Evolutionary conservation across 225 moss, liverwort and hornwort genomes (phyloP).

Genomic region (Asterella californica): DNA sequence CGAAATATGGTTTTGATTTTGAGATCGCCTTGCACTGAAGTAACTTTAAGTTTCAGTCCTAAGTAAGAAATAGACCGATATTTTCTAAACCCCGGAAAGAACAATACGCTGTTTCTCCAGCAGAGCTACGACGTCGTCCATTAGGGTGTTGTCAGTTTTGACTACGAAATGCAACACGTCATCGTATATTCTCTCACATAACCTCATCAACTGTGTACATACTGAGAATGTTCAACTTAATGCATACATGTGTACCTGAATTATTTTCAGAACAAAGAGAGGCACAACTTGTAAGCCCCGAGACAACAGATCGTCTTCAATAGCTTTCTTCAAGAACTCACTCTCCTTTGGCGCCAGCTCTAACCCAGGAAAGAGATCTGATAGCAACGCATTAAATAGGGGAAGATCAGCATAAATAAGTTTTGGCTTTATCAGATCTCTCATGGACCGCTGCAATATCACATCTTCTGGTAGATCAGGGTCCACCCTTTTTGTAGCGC

Average conservation of each 20-base stretch:
- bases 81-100: too few species aligned
- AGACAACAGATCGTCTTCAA: conserved; percentile 50
- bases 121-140: too few species aligned
- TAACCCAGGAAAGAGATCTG: conserved; percentile 81
- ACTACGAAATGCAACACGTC: too few species aligned
- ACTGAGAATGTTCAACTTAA: background rate
- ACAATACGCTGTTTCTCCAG: too few species aligned
- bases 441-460: conserved; percentile 70
- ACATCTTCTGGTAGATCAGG: conserved; percentile 76
- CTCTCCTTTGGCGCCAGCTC: conserved; percentile 76
- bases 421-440: conserved; percentile 79
- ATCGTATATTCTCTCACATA: too few species aligned
- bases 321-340: conserved; percentile 51
- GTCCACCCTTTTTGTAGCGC: conserved; percentile 66
- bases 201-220: too few species aligned
- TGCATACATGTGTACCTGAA: conserved; percentile 48
- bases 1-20: background rate
- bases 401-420: conserved; percentile 78
- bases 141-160: too few species aligned
- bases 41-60: background rate
- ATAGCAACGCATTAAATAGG: conserved; percentile 67
- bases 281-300: conserved; percentile 58
- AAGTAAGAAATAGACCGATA: background rate
- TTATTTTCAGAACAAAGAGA: conserved; percentile 54
- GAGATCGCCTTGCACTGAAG: background rate